Base-by-base conservation (phyloP, 768 basidiomycete species). In the Pulveroboletus frians region DNA sequence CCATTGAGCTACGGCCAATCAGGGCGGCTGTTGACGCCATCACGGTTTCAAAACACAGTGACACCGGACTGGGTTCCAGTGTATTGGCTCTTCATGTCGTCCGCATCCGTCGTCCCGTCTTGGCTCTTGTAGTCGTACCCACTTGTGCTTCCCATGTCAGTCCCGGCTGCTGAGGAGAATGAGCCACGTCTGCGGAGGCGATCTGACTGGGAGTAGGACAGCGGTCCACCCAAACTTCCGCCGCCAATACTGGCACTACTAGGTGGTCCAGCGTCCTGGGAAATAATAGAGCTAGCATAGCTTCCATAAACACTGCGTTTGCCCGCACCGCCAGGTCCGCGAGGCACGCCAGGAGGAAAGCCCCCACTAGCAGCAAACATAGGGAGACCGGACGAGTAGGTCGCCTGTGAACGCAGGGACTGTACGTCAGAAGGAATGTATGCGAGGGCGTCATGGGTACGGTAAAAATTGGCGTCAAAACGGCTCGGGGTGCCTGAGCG, bases 391-490 rank as follows among this genome's bases (percentile, higher is more conserved):
- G 93, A 92, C 2, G 93, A 88, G 64, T 96, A 94, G 0, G 92
- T 93, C 0, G 95, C 94, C 68, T 99, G 96, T 2, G 95, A 98
- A 47, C 92, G 85, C 39, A 98, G 80, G 3, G 95, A 97, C 65
- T 96, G 95, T 20, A 85, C 89, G 63, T 98, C 96, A 6, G 92
- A 91, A 2, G 93, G 92, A 55, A 97, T 95, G 67, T 94, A 94
- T 5, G 88, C 85, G 46, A 94, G 77, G 0, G 93, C 83, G 63
- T 97, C 94, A 68, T 97, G 93, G 0, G 91, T 91, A 50, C 93
- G 84, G 69, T 93, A 98, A 76, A 96, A 98, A 64, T 86, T 84
- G 38, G 93, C 79, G 67, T 98, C 95, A 69, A 97, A 98, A 49
- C 93, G 89, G 61, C 90, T 92, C 4, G 92, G 90, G 5, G 92